Evolutionary conservation across 495 filamentous ascomycete genomes (phyloP).

Genomic region (Gamarada debralockiae): DNA sequence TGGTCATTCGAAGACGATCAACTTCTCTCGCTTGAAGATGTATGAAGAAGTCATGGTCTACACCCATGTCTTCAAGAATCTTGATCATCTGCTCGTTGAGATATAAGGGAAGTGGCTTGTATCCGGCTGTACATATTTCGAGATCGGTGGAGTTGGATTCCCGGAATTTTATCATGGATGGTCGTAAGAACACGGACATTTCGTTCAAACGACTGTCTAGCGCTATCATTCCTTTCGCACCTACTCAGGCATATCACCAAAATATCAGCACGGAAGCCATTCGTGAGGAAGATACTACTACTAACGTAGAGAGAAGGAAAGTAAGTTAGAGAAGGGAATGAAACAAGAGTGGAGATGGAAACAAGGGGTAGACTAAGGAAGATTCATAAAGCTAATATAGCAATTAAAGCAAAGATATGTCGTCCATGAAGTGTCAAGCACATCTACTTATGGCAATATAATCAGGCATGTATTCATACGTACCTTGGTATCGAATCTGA

Average conservation of each 20-base stretch:
- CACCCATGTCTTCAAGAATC: conserved; percentile 69
- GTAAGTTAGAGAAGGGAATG: not conserved
- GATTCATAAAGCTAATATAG: too few relatives aligned
- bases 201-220: conserved; percentile 57
- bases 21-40: conserved; percentile 55
- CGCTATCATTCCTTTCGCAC: conserved; percentile 70
- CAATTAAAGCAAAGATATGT: too few relatives aligned
- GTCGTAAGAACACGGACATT: conserved; percentile 51
- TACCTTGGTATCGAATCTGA: conserved; percentile 66
- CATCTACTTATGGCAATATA: too few relatives aligned
- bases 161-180: conserved; percentile 77
- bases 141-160: conserved; percentile 47
- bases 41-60: conserved; percentile 52
- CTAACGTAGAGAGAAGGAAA: not conserved
- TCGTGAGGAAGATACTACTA: not conserved
- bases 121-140: conserved; percentile 70
- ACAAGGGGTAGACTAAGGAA: too few relatives aligned
- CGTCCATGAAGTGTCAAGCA: too few relatives aligned
- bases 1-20: conserved; percentile 50
- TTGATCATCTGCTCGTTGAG: conserved; percentile 79
- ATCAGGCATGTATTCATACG: conserved; percentile 11
- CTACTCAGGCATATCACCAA: conserved; percentile 23
- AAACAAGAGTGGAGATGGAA: too few relatives aligned
- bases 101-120: conserved; percentile 59
- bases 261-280: not conserved